Evolutionary conservation across 176 grass and related monocot species (phyloP).

Genomic region (Tuctoria greenei): DNA sequence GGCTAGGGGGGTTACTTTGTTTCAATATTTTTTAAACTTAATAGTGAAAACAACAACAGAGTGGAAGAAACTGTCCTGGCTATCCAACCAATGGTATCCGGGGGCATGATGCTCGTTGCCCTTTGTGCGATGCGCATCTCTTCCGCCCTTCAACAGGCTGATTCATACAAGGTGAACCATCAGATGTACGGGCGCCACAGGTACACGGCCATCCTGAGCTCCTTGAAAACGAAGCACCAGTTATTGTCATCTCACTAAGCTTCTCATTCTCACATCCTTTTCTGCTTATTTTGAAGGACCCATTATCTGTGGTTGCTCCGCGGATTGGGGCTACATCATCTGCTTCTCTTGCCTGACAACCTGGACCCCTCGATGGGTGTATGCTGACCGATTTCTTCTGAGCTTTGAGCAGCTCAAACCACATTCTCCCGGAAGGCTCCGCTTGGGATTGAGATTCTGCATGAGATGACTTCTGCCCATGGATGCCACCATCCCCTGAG

Average conservation of each 20-base stretch:
- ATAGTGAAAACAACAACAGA: slow-evolving; percentile 2
- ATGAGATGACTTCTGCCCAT: not conserved
- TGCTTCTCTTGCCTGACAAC: slow-evolving; percentile 13
- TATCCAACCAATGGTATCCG: not conserved
- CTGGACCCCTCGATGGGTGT: not conserved
- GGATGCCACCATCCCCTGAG: not conserved
- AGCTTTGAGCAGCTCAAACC: slow-evolving; percentile 48
- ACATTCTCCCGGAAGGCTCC: slow-evolving; percentile 42
- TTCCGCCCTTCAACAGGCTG: slow-evolving; percentile 43
- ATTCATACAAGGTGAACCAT: slow-evolving; percentile 52
- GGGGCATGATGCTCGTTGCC: slow-evolving; percentile 22
- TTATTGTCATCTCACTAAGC: slow-evolving; percentile 37
- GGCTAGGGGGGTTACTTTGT: not conserved
- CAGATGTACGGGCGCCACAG: slow-evolving; percentile 44
- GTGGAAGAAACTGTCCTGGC: not conserved
- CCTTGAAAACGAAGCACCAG: slow-evolving; percentile 13
- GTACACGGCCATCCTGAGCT: slow-evolving; percentile 35
- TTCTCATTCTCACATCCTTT: slow-evolving; percentile 38
- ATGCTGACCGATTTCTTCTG: not conserved
- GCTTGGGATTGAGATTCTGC: slow-evolving; percentile 16
- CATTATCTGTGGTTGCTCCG: slow-evolving; percentile 2
- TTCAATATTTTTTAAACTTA: not conserved
- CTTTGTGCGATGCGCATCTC: slow-evolving; percentile 53
- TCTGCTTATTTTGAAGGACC: slow-evolving; percentile 32
- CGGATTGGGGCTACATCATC: slow-evolving; percentile 5